Evolutionary conservation across 1,139 yeast species (phyloP).

Genomic region (Blastobotrys elegans): DNA sequence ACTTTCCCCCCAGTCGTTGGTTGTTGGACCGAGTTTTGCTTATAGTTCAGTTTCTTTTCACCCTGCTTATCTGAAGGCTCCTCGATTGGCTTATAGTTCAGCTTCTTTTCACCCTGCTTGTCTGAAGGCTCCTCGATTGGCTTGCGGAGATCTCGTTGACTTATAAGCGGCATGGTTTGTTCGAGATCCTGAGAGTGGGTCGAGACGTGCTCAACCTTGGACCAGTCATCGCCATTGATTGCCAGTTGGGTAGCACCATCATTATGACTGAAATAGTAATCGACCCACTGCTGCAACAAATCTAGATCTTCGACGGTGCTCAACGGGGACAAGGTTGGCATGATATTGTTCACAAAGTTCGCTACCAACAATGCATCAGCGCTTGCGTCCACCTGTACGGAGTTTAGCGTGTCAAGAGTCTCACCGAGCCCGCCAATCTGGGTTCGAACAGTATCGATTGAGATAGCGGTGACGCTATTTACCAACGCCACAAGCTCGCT

Average conservation of each 20-base stretch:
- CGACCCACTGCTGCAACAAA: conserved; percentile 1
- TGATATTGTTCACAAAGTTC: conserved; percentile 3
- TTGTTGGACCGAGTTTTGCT: too few relatives aligned
- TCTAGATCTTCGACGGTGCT: neutral
- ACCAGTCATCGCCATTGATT: neutral
- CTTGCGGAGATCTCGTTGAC: too few relatives aligned
- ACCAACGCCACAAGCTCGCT: neutral
- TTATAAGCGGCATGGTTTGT: neutral
- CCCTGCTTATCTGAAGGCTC: too few relatives aligned
- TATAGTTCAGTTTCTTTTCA: too few relatives aligned
- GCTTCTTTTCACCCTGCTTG: too few relatives aligned
- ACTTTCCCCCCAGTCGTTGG: too few relatives aligned
- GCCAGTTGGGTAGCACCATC: neutral
- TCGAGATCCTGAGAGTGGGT: neutral
- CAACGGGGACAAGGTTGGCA: conserved; percentile 4
- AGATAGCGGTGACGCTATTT: neutral
- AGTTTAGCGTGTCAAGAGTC: neutral
- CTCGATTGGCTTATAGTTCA: too few relatives aligned
- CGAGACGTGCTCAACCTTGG: neutral
- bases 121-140: too few relatives aligned
- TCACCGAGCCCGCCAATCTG: conserved; percentile 6
- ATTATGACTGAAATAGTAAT: neutral
- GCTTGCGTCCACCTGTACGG: neutral
- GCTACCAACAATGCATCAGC: conserved; percentile 1
- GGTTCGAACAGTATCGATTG: conserved; percentile 1